Evolutionary conservation across 768 basidiomycete genomes (phyloP), one percentile per base, ranked within the genome.

Genomic region (Leccinum rimulosum): DNA sequence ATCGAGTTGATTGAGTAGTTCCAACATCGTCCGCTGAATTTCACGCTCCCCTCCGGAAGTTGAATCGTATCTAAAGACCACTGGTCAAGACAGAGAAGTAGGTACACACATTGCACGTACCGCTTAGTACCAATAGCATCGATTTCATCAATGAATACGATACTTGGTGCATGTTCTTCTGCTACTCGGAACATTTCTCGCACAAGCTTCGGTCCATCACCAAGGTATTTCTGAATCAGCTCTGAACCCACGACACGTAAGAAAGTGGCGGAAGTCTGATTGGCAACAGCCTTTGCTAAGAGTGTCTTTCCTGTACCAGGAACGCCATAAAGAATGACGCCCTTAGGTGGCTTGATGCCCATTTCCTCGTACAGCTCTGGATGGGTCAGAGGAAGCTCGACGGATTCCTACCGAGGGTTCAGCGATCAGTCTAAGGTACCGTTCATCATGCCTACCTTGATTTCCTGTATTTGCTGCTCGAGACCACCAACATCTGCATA

Each of bases 321-420:
- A 3, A 96, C 96, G 64, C 97, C 97, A 69, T 98, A 99, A 1
- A 99, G 84, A 64, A 99, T 98, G 70, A 99, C 96, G 77, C 97
- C 97, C 74, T 98, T 98, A 22, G 97, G 97, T n/a, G 96, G 97
- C 68, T 91, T 91, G 75, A 99, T 98, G 57, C 97, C 97, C 97
- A 99, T 98, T 79, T 98, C 96, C 75, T 98, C 96, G 76, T 98
- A 99, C 40, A 98, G 77, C 71, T 99, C 97, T 3, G 97, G 97
- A 71, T 98, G 97, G 9, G 96, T 98, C 25, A 99, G 79, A 0
- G 97, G 97, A 33, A 98, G 82, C 75, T 98, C 97, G 50, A 98
- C 96, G 14, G 97, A 93, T 88, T 99, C 97, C 91, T 95, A 61
- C 25, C 36, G 17, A 48, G 12, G 6, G 38, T 40, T 64, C 35